Percentiles rank a stretch among this genome's conserved stretches.
These are phyloP conservation scores for Aspergillus ruber DNA, from an alignment of 2,329 filamentous ascomycete genomes.

Conservation along the genomic window DNA sequence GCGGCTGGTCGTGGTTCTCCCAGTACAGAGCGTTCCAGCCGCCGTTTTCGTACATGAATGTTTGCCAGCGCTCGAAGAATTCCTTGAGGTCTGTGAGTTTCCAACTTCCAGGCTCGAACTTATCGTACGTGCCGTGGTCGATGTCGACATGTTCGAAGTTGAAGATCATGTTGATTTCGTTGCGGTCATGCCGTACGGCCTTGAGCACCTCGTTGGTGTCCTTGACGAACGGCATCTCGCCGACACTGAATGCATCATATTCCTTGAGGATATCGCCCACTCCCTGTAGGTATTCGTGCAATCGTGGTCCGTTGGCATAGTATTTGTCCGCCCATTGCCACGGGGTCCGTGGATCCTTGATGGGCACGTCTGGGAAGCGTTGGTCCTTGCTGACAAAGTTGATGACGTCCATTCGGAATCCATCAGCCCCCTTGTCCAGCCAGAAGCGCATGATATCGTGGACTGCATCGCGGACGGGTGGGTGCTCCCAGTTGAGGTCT, in stretches of 20 bases:
- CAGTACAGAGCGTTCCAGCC: slow-evolving; percentile 62
- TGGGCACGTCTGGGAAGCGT: slow-evolving; percentile 44
- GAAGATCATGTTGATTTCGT: slow-evolving; percentile 66
- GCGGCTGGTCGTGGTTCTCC: slow-evolving; percentile 61
- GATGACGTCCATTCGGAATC: slow-evolving; percentile 69
- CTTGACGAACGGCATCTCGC: slow-evolving; percentile 52
- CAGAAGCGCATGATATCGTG: slow-evolving; percentile 72
- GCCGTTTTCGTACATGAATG: slow-evolving; percentile 51
- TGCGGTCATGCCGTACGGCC: slow-evolving; percentile 50
- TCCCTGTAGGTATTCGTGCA: slow-evolving; percentile 53
- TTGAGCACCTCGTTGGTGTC: slow-evolving; percentile 46
- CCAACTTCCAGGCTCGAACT: slow-evolving; percentile 45
- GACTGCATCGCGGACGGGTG: slow-evolving; percentile 60
- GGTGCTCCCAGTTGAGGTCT: slow-evolving; percentile 80
- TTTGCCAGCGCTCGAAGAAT: slow-evolving; percentile 54
- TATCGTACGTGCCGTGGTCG: slow-evolving; percentile 46
- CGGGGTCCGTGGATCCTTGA: slow-evolving; percentile 17
- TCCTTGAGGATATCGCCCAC: slow-evolving; percentile 49
- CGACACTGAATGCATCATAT: slow-evolving; percentile 55
- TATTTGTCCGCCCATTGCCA: slow-evolving; percentile 35
- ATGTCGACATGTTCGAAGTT: slow-evolving; percentile 64
- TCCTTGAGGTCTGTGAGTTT: slow-evolving; percentile 47
- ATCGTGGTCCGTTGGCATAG: slow-evolving; percentile 52
- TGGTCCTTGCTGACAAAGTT: slow-evolving; percentile 64
- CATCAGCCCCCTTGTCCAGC: slow-evolving; percentile 66